phyloP scores from a whole-genome alignment of 2,329 filamentous ascomycete species.

The Coniochaeta pulveracea region DNA sequence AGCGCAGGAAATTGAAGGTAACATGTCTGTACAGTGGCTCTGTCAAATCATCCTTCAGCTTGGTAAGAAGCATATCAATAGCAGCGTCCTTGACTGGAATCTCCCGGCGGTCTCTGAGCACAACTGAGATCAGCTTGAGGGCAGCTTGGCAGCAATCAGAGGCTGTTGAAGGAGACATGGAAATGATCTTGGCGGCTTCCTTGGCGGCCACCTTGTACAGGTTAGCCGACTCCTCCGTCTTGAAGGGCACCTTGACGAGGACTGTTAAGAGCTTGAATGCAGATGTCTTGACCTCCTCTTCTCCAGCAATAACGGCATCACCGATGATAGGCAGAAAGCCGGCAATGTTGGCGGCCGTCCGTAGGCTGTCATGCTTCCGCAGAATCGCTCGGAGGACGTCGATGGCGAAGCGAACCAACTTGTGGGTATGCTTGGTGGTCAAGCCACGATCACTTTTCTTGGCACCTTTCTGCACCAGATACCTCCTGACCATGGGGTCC shows the following conservation, averaged over 20 bases:
- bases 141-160: slow-evolving; percentile 80
- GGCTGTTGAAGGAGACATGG: slow-evolving; percentile 64
- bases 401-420: slow-evolving; percentile 77
- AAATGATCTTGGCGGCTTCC: slow-evolving; percentile 75
- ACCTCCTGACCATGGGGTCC: slow-evolving; percentile 56
- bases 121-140: slow-evolving; percentile 75
- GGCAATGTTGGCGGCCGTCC: slow-evolving; percentile 66
- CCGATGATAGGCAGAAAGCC: slow-evolving; percentile 86
- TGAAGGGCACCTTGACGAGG: slow-evolving; percentile 74
- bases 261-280: slow-evolving; percentile 76
- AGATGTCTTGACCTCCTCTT: slow-evolving; percentile 88
- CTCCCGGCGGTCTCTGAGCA: slow-evolving; percentile 70
- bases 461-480: slow-evolving; percentile 69
- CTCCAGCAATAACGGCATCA: slow-evolving; percentile 70
- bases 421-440: slow-evolving; percentile 73
- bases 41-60: slow-evolving; percentile 78
- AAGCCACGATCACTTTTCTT: slow-evolving; percentile 62
- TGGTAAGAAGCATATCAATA: slow-evolving; percentile 70
- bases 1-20: slow-evolving; percentile 87
- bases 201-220: slow-evolving; percentile 68
- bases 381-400: slow-evolving; percentile 79
- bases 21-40: slow-evolving; percentile 87
- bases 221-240: slow-evolving; percentile 52
- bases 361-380: slow-evolving; percentile 71
- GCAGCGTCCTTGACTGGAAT: slow-evolving; percentile 70